Evolutionary conservation across 2,329 filamentous ascomycete species (phyloP), one percentile per base, ranked within the genome.

Genomic region (Plenodomus biglobosus): DNA sequence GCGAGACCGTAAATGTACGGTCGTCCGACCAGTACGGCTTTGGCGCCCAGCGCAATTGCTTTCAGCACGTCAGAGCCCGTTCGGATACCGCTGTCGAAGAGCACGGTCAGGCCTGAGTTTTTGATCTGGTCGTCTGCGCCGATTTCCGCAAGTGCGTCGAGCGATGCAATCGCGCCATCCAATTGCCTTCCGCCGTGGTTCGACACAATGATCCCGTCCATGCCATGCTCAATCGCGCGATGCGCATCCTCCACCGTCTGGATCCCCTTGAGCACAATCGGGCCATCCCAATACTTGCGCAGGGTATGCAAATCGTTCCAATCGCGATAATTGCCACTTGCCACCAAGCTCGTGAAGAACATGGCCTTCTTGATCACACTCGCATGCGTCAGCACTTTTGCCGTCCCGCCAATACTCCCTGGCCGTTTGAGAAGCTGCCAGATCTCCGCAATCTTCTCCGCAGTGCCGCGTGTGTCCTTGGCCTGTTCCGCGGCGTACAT

Each of bases 191-290:
- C 70, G 5, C 69, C 70, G 46, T 73, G 70, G 38, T 73, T 72
- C 11, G 65, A 69, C 2, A 73, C 69, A 10, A 73, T 51, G 40
- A 73, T 72, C 8, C 70, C 70, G 38, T 71, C 63, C 55, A 71
- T 67, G 3, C 68, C 68, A 35, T 65, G 47, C 2, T 68, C 59
- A 13, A 72, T 65, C 6, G 70, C 69, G 13, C 52, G 53, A 37
- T 68, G 63, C 0, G 70, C 70, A 50, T 73, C 70, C 37, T 70
- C 67, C 0, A 71, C 58, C 3, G 64, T 71, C 42, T 73, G 70
- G 32, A 73, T 72, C 6, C 70, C 70, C 46, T 73, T 73, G 8
- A 73, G 53, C 17, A 73, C 65, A 48, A 73, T 71, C 0, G 71
- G 71, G 0, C 69, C 70, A 35, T 66, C 60, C 71, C 71, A 73